Evolutionary conservation across 495 filamentous ascomycete genomes (phyloP), one percentile per base, ranked within the genome.

Genomic region (Aspergillus olivimuriae): DNA sequence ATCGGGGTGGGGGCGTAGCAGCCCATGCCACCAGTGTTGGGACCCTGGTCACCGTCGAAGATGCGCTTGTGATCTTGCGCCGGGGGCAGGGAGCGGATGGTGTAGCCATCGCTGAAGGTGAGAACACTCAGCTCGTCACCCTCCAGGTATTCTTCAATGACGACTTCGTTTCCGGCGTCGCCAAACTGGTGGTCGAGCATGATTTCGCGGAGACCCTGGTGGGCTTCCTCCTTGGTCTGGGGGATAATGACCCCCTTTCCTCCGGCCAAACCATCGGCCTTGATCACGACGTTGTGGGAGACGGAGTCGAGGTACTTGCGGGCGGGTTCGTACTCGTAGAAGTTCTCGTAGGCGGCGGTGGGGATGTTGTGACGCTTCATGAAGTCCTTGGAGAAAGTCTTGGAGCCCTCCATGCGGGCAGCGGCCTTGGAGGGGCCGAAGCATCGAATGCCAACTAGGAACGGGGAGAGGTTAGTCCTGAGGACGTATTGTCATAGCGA

Each of bases 21-120:
- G 43, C 92, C 92, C 92, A 98, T 97, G 11, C 92, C 94, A 36
- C 92, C 94, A 5, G 92, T 98, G 68, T 96, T 98, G 15, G 89
- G 86, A 2, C 92, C 92, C 26, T 79, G 75, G 55, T 98, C 92
- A 39, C 87, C 87, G 56, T 98, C 94, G 41, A 83, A 85, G 39
- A 95, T 86, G 37, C 86, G 79, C 74, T 98, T 98, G 69, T 97
- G 92, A 60, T 98, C 92, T 57, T 98, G 92, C 9, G 92, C 92
- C 1, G 94, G 80, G 28, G 89, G 89, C n/a, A 96, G 74, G 8
- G 83, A 86, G 53, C 75, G 76, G 50, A 94, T 84, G 3, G 84
- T 87, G 52, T 84, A 85, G 19, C 92, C 92, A 57, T 98, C 92
- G 52, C 81, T 83, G 71, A 98, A 95, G 17, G 83, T 86, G 39